Conservation (phyloP, 2,329 filamentous ascomycete genomes). For the Epichloe sp. region DNA sequence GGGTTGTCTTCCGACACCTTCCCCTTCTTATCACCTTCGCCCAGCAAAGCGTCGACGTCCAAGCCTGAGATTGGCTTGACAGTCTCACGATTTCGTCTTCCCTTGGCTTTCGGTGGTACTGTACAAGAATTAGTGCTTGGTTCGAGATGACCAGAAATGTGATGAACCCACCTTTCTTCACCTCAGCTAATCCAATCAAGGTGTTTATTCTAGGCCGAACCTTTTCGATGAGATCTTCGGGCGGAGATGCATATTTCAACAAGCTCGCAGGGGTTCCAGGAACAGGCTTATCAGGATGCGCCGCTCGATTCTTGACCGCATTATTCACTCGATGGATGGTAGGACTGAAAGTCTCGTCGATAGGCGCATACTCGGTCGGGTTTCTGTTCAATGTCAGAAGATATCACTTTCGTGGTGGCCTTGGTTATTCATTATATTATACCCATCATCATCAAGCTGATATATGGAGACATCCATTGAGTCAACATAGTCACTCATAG, state of each 20-base stretch:
- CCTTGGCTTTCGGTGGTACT: conserved; percentile 71
- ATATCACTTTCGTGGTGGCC: too few species aligned
- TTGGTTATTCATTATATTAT: conserved; percentile 20
- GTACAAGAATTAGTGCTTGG: conserved; percentile 6
- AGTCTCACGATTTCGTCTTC: conserved; percentile 54
- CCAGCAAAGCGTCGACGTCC: conserved; percentile 72
- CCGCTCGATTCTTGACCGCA: conserved; percentile 69
- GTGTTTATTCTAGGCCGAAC: conserved; percentile 45
- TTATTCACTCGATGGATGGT: conserved; percentile 80
- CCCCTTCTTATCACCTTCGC: conserved; percentile 30
- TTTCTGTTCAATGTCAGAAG: conserved; percentile 18
- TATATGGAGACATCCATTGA: conserved; percentile 73
- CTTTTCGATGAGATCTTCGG: conserved; percentile 48
- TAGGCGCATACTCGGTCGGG: conserved; percentile 53
- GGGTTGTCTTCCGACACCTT: conserved; percentile 55
- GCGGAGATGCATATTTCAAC: conserved; percentile 59
- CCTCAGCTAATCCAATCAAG: conserved; percentile 56
- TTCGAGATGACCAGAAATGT: not conserved
- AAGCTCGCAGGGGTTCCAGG: conserved; percentile 51
- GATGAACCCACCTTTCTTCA: conserved; percentile 59
- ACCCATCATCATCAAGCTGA: conserved; percentile 64
- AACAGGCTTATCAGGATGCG: conserved; percentile 53
- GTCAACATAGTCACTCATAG: conserved; percentile 88
- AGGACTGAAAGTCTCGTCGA: conserved; percentile 76
- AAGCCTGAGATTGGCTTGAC: conserved; percentile 82